Evolutionary conservation across 345 rosid species (phyloP).

Genomic region (Cardamine chenopodiifolia): DNA sequence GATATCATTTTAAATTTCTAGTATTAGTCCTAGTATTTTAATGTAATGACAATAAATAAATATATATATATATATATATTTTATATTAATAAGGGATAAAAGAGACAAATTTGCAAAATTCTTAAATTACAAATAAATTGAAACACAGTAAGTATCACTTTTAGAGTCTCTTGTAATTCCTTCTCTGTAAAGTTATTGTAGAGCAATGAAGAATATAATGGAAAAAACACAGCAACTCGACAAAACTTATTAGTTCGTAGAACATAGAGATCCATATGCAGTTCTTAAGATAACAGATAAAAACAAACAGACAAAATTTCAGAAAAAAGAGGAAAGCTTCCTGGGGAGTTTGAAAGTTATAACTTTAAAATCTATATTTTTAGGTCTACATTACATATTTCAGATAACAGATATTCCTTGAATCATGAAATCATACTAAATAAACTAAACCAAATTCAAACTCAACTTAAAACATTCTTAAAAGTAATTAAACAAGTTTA

Average conservation of each 20-base stretch:
- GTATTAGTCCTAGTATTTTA: too few relatives aligned
- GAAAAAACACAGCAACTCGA: neutral
- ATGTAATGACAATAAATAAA: too few relatives aligned
- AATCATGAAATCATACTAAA: neutral
- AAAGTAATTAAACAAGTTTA: neutral
- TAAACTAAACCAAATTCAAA: neutral
- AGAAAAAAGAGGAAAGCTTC: slow-evolving; percentile 8
- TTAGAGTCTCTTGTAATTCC: neutral
- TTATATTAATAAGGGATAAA: too few relatives aligned
- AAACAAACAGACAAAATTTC: slow-evolving; percentile 1
- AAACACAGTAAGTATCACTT: too few relatives aligned
- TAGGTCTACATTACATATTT: neutral
- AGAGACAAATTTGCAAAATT: too few relatives aligned
- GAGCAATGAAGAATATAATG: neutral
- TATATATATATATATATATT: too few relatives aligned
- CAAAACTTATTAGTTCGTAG: slow-evolving; percentile 10
- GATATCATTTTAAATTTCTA: too few relatives aligned
- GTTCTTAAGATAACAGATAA: neutral
- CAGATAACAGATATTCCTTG: neutral
- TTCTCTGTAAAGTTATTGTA: neutral
- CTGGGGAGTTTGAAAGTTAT: neutral
- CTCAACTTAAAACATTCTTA: neutral
- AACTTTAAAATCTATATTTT: neutral
- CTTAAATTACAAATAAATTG: neutral
- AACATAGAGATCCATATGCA: slow-evolving; percentile 25